Conservation (phyloP, 306 rosid genomes). For the Vicia sativa region DNA sequence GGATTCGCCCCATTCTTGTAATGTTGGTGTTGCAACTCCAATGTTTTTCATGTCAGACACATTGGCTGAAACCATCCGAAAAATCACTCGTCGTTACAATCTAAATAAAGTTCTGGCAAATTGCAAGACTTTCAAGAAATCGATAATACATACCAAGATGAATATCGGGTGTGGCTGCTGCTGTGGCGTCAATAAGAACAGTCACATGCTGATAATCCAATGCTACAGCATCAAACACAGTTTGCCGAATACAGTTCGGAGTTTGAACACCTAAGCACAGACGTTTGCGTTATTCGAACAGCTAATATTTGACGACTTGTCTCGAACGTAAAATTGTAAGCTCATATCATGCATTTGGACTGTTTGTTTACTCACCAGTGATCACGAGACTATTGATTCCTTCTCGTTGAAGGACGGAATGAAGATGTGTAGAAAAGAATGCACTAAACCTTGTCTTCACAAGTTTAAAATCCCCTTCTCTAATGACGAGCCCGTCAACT, state of each 20-base stretch:
- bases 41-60: slow-evolving; percentile 78
- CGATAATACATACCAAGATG: slow-evolving; percentile 61
- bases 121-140: neutral
- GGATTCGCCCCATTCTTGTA: slow-evolving; percentile 67
- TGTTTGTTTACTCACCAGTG: slow-evolving; percentile 55
- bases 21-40: slow-evolving; percentile 68
- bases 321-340: slow-evolving; percentile 14
- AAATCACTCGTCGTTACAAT: slow-evolving; percentile 17
- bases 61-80: slow-evolving; percentile 68
- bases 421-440: slow-evolving; percentile 80
- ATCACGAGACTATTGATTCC: slow-evolving; percentile 67
- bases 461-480: slow-evolving; percentile 82
- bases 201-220: slow-evolving; percentile 73
- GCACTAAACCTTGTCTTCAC: slow-evolving; percentile 93
- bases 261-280: slow-evolving; percentile 76
- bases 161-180: slow-evolving; percentile 76
- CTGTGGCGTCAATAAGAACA: slow-evolving; percentile 82
- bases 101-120: no score
- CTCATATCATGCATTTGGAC: neutral
- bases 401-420: slow-evolving; percentile 66
- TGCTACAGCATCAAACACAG: slow-evolving; percentile 85
- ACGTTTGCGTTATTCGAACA: no score
- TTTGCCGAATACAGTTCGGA: slow-evolving; percentile 95
- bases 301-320: no score
- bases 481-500: slow-evolving; percentile 72